Percentiles rank a stretch among this genome's conserved stretches.
phyloP scores from a whole-genome alignment of 495 filamentous ascomycete species.

The Podospora comata region DNA sequence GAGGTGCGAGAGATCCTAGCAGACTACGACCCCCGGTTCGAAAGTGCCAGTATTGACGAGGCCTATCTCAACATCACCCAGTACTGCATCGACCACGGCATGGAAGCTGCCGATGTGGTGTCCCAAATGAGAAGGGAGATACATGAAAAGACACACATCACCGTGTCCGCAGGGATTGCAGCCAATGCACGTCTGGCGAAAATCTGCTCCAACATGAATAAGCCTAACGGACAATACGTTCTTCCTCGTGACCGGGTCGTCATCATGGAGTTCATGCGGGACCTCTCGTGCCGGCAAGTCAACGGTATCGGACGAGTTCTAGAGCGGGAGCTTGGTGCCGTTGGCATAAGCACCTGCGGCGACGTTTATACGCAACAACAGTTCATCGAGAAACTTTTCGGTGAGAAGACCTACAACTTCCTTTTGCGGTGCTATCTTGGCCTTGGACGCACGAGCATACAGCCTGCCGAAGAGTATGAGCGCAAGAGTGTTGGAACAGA shows the following conservation, averaged over 20 bases:
- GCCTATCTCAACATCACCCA: constrained; percentile 94
- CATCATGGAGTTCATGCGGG: constrained; percentile 81
- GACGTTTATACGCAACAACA: constrained; percentile 78
- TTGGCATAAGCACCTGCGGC: constrained; percentile 85
- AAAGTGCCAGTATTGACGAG: constrained; percentile 92
- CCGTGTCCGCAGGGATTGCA: constrained; percentile 91
- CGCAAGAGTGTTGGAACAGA: constrained; percentile 94
- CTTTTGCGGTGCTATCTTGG: constrained; percentile 81
- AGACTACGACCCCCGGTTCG: constrained; percentile 84
- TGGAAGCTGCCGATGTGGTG: constrained; percentile 70
- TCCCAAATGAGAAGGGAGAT: constrained; percentile 73
- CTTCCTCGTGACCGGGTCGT: constrained; percentile 65
- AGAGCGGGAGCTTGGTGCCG: constrained; percentile 83
- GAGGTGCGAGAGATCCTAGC: constrained; percentile 82
- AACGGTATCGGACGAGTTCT: constrained; percentile 93
- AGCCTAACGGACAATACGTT: constrained; percentile 89
- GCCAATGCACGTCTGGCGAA: constrained; percentile 92
- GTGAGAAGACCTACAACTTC: constrained; percentile 86
- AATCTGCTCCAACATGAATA: constrained; percentile 90
- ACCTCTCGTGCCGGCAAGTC: constrained; percentile 81
- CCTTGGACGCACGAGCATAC: constrained; percentile 80
- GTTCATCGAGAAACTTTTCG: constrained; percentile 71
- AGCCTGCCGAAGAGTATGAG: constrained; percentile 85
- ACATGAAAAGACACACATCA: constrained; percentile 73
- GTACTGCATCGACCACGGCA: constrained; percentile 67